Evolutionary conservation across 257 asterid species (phyloP).

Genomic region (Echites panduratus): DNA sequence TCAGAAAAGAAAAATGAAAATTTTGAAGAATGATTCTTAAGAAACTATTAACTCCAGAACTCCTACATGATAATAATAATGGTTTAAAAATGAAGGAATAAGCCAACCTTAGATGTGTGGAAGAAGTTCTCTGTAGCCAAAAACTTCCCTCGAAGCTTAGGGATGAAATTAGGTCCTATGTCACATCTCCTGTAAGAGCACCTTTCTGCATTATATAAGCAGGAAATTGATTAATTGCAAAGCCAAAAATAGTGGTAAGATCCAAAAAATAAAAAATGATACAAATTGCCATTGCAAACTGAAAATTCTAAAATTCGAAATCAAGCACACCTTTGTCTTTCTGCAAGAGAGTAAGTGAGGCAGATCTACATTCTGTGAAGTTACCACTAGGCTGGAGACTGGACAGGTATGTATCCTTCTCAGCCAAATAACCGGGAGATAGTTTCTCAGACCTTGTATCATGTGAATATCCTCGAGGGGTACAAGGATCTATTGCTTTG

Average conservation of each 20-base stretch:
- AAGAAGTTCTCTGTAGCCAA: conserved; percentile 94
- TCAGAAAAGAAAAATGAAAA: conserved; percentile 8
- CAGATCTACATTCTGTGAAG: conserved; percentile 85
- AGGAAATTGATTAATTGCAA: conserved; percentile 7
- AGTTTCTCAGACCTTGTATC: conserved; percentile 35
- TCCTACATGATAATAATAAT: too few species aligned
- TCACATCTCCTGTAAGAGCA: conserved; percentile 59
- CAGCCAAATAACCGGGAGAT: conserved; percentile 43
- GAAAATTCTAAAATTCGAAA: neutral
- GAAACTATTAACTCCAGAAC: neutral
- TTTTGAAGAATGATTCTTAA: neutral
- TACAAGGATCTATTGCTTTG: conserved; percentile 73
- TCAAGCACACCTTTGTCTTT: conserved; percentile 68
- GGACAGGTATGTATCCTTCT: conserved; percentile 38
- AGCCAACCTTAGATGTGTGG: conserved; percentile 78
- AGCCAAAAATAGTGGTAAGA: neutral
- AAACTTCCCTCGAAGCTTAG: conserved; percentile 81
- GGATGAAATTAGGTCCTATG: conserved; percentile 73
- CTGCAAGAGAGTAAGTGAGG: conserved; percentile 70
- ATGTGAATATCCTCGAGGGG: conserved; percentile 72
- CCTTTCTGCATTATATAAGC: conserved; percentile 46
- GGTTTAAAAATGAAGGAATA: neutral
- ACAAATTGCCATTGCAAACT: neutral
- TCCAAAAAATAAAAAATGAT: too few species aligned
- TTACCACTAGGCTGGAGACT: conserved; percentile 72